These are phyloP conservation scores for Geotrichum reessii DNA, from an alignment of 1,139 yeast genomes.

Conservation along the genomic window DNA sequence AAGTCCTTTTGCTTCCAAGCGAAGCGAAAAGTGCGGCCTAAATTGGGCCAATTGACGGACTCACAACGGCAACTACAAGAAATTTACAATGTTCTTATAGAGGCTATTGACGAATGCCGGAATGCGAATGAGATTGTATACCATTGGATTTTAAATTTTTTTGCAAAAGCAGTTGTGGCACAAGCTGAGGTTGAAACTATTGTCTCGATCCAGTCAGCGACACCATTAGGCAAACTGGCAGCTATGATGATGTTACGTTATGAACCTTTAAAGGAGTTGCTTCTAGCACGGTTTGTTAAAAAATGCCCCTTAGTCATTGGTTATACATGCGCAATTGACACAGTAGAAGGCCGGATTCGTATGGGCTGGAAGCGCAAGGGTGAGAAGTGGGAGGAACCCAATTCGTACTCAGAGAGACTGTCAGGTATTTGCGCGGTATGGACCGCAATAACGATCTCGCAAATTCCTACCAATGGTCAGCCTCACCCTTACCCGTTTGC, in stretches of 20 bases:
- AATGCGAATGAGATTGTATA: slow-evolving; percentile 45
- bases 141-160: slow-evolving; percentile 70
- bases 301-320: slow-evolving; percentile 90
- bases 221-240: slow-evolving; percentile 71
- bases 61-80: slow-evolving; percentile 53
- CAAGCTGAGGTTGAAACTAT: slow-evolving; percentile 93
- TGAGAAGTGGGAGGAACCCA: slow-evolving; percentile 70
- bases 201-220: slow-evolving; percentile 69
- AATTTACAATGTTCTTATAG: slow-evolving; percentile 47
- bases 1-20: slow-evolving; percentile 38
- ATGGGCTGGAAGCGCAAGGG: slow-evolving; percentile 82
- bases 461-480: slow-evolving; percentile 23
- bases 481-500: slow-evolving; percentile 51
- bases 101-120: slow-evolving; percentile 46
- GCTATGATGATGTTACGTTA: slow-evolving; percentile 49
- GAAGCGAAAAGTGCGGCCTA: slow-evolving; percentile 76
- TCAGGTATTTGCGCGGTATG: slow-evolving; percentile 80
- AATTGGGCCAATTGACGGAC: slow-evolving; percentile 84
- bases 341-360: slow-evolving; percentile 71
- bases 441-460: slow-evolving; percentile 50
- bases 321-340: slow-evolving; percentile 62
- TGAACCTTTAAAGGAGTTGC: slow-evolving; percentile 60
- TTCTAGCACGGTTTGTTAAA: slow-evolving; percentile 78
- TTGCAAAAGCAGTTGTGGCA: slow-evolving; percentile 76
- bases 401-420: slow-evolving; percentile 74